Conservation (phyloP, 1,139 yeast species). For the Hansenula sp. region DNA sequence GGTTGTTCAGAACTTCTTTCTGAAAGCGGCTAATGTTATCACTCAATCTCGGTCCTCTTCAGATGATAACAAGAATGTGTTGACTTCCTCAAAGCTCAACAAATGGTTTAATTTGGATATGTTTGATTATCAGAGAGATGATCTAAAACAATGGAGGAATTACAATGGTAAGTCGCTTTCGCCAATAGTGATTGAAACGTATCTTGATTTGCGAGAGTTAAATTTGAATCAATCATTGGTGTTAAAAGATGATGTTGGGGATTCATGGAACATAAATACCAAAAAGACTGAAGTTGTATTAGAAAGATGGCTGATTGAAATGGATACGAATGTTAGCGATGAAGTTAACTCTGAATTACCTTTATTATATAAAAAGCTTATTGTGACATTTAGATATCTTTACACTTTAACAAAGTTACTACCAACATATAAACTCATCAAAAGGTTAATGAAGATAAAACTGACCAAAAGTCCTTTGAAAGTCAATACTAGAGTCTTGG, state of each 20-base stretch:
- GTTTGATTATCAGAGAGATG: constrained; percentile 47
- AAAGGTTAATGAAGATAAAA: constrained; percentile 33
- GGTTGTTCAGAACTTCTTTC: constrained; percentile 55
- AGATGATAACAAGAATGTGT: constrained; percentile 15
- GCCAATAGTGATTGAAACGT: constrained; percentile 83
- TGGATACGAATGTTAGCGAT: constrained; percentile 39
- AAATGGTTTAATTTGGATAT: constrained; percentile 71
- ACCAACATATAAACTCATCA: constrained; percentile 62
- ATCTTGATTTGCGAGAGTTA: constrained; percentile 63
- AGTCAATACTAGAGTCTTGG: constrained; percentile 60
- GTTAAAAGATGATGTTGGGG: constrained; percentile 47
- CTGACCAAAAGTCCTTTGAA: constrained; percentile 34
- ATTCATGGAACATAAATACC: constrained; percentile 48
- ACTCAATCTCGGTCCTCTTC: constrained; percentile 31
- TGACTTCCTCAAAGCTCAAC: constrained; percentile 30
- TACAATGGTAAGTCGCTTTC: constrained; percentile 20
- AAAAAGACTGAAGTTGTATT: constrained; percentile 77
- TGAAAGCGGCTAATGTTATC: constrained; percentile 64
- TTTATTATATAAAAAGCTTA: constrained; percentile 67
- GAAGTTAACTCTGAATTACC: constrained; percentile 50
- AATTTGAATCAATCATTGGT: constrained; percentile 58
- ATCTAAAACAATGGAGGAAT: constrained; percentile 55
- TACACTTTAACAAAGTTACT: constrained; percentile 63
- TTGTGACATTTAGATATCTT: constrained; percentile 68
- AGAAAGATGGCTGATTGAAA: constrained; percentile 89